A percentile compares a stretch with the other conserved stretches of the same genome.
Conservation (phyloP, 441 rosid species). For the Pelargonium citronellum region DNA sequence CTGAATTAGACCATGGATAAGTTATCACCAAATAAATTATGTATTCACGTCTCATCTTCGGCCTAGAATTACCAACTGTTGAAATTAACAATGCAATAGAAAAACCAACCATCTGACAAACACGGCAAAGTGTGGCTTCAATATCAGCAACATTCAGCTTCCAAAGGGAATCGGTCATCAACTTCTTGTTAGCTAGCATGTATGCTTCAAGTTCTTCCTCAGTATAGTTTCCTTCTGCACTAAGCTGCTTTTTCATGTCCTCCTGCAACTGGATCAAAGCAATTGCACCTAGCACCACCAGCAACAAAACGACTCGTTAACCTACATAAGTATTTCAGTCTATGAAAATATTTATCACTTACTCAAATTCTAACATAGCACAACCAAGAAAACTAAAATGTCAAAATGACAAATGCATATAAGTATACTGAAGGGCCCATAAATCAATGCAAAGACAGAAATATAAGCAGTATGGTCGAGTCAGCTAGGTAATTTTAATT, state of each 20-base stretch:
- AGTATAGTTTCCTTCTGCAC: slow-evolving; percentile 68
- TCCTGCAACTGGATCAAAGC: slow-evolving; percentile 95
- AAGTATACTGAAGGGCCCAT: too few relatives aligned
- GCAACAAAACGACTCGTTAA: slow-evolving; percentile 11
- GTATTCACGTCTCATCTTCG: neutral
- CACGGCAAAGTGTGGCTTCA: slow-evolving; percentile 85
- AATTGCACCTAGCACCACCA: slow-evolving; percentile 65
- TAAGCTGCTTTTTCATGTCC: slow-evolving; percentile 91
- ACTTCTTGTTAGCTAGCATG: slow-evolving; percentile 73
- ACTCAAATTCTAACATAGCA: neutral
- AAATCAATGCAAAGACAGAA: neutral
- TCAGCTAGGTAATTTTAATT: neutral
- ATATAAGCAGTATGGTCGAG: neutral
- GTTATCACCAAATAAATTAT: slow-evolving; percentile 21
- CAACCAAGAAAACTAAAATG: neutral
- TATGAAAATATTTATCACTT: neutral
- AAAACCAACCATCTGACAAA: slow-evolving; percentile 85
- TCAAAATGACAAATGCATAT: neutral
- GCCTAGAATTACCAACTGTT: slow-evolving; percentile 18
- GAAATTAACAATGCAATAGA: slow-evolving; percentile 23
- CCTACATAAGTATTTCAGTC: neutral
- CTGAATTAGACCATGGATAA: slow-evolving; percentile 34
- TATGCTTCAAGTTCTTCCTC: slow-evolving; percentile 88
- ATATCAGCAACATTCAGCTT: slow-evolving; percentile 95
- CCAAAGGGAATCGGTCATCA: slow-evolving; percentile 93